These are phyloP conservation scores for Posidonia australis DNA, from an alignment of 106 monocot genomes.

Conservation along the genomic window DNA sequence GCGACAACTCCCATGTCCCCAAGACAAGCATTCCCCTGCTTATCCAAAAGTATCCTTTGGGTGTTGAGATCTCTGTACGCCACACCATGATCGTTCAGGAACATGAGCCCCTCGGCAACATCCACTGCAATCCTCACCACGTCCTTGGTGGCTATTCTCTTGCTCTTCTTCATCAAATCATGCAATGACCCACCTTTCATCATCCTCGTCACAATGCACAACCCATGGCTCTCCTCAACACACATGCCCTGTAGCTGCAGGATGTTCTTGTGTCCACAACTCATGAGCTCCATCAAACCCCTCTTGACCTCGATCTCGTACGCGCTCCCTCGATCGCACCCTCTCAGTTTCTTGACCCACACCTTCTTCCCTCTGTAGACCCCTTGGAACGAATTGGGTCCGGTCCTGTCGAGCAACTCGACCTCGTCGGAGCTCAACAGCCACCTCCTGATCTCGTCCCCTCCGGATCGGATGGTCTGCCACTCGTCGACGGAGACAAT, in stretches of 20 bases:
- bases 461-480: conserved; percentile 54
- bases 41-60: conserved; percentile 62
- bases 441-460: conserved; percentile 56
- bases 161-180: conserved; percentile 46
- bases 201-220: conserved; percentile 65
- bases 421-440: conserved; percentile 46
- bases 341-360: conserved; percentile 63
- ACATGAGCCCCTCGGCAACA: conserved; percentile 73
- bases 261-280: conserved; percentile 65
- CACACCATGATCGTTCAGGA: conserved; percentile 71
- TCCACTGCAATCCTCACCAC: conserved; percentile 55
- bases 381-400: conserved; percentile 57
- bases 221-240: conserved; percentile 54
- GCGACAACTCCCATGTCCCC: conserved; percentile 84
- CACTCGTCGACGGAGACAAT: conserved; percentile 66
- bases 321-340: conserved; percentile 60
- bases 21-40: conserved; percentile 72
- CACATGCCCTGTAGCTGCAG: conserved; percentile 61
- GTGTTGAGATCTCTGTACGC: conserved; percentile 72
- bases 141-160: conserved; percentile 37
- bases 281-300: conserved; percentile 86
- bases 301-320: conserved; percentile 67
- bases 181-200: conserved; percentile 85
- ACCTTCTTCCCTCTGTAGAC: conserved; percentile 44
- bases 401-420: conserved; percentile 36